phyloP scores from a whole-genome alignment of 306 rosid species.

The Argentina anserina region DNA sequence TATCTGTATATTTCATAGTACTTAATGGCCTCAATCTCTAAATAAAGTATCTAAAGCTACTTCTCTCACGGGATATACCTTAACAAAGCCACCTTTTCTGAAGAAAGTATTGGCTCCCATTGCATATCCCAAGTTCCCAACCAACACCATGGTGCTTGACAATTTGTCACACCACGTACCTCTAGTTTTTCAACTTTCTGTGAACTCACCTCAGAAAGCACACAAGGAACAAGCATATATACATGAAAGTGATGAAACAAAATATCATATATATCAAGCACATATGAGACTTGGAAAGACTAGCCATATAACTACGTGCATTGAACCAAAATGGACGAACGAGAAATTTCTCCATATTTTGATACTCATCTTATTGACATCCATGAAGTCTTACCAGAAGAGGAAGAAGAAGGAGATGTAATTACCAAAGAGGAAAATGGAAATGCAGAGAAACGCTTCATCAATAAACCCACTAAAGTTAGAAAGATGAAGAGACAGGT shows the following conservation, averaged over 20 bases:
- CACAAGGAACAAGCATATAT: not conserved
- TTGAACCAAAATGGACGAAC: conserved; percentile 36
- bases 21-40: not conserved
- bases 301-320: not conserved
- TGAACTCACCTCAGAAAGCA: conserved; percentile 8
- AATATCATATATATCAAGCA: not conserved
- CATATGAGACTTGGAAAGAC: not conserved
- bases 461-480: conserved; percentile 26
- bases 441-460: conserved; percentile 25
- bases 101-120: conserved; percentile 31
- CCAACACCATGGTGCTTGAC: conserved; percentile 12
- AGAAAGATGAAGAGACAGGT: conserved; percentile 52
- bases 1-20: not conserved
- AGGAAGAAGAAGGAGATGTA: conserved; percentile 25
- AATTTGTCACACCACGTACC: not conserved
- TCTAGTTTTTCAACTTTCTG: conserved; percentile 20
- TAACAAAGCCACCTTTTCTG: conserved; percentile 4
- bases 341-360: conserved; percentile 21
- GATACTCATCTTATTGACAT: conserved; percentile 54
- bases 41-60: too few species aligned
- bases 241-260: too few species aligned
- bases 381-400: conserved; percentile 54
- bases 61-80: conserved; percentile 39
- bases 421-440: conserved; percentile 16
- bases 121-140: conserved; percentile 14